Evolutionary conservation across 2,329 filamentous ascomycete genomes (phyloP), one percentile per base, ranked within the genome.

Genomic region (Aspergillus hortae): DNA sequence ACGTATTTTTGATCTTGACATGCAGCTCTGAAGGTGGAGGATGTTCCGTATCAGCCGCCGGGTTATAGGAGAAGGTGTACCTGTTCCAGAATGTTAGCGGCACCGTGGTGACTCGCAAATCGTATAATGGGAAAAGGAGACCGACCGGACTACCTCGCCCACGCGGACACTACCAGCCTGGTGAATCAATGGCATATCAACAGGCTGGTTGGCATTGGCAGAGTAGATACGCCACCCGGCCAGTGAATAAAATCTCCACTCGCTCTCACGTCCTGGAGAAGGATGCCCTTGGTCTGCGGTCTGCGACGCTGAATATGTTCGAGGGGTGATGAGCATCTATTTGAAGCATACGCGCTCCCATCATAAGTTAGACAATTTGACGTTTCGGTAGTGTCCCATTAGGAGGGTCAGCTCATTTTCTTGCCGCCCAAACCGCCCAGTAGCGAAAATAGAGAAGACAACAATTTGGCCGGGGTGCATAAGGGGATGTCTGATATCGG

Each of bases 151-250:
- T 36, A 96, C 87, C 75, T 97, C 92, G 68, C 94, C 94, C 59
- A 97, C 89, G 73, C 92, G 95, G 69, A 97, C 88, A 75, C 83
- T 90, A 66, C 94, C 94, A 58, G 87, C 81, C 75, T 97, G 94
- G 74, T 96, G 89, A 55, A 96, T 77, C 68, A 97, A 84, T 59
- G 97, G 80, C 94, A 97, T 97, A 23, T 72, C 61, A 52, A 57
- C 56, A 40, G 60, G 59, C 45, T 56, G 54, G 46, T 52, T 52
- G 25, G 53, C 49, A 53, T 67, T 59, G 17, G 54, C 53, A 33
- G 57, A 51, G 44, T 58, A 56, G 48, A 62, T 56, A 44, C 55
- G 63, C 71, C 71, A 74, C 56, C 70, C 70, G 17, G 64, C 57
- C 42, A 73, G 57, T 15, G 70, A 65, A 49, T 61, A 58, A 50